These are phyloP conservation scores for Pichia sp. DNA, from an alignment of 1,139 yeast genomes.

Conservation along the genomic window DNA sequence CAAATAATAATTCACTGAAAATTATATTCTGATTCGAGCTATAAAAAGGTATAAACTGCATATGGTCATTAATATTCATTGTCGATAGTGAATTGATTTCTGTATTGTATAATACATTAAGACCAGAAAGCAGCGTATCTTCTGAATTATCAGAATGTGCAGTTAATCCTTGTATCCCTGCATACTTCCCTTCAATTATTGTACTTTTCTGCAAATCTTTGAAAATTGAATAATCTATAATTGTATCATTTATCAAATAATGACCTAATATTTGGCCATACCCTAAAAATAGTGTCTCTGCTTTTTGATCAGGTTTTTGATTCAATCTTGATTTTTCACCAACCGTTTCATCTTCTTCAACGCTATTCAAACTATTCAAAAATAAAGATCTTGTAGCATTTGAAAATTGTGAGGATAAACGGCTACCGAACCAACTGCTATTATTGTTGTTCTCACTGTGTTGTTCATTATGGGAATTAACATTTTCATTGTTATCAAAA, in stretches of 20 bases:
- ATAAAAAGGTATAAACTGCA: conserved; percentile 57
- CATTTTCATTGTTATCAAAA: conserved; percentile 8
- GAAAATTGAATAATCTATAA: conserved; percentile 40
- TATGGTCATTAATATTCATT: conserved; percentile 16
- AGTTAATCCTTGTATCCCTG: conserved; percentile 49
- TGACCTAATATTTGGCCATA: conserved; percentile 72
- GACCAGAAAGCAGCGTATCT: conserved; percentile 24
- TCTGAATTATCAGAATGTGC: conserved; percentile 19
- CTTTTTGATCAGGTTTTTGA: conserved; percentile 16
- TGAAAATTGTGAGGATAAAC: conserved; percentile 38
- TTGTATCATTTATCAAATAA: conserved; percentile 54
- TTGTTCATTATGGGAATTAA: neutral
- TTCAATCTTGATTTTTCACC: neutral
- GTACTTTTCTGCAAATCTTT: conserved; percentile 40
- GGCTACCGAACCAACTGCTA: conserved; percentile 32
- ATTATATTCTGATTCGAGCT: conserved; percentile 71
- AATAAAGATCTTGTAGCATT: conserved; percentile 36
- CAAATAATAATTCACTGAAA: conserved; percentile 59
- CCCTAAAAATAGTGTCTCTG: conserved; percentile 50
- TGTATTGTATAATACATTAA: conserved; percentile 25
- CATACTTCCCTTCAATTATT: conserved; percentile 55
- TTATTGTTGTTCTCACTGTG: conserved; percentile 15
- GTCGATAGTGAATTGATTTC: conserved; percentile 17
- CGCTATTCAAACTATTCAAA: conserved; percentile 29
- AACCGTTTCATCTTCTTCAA: conserved; percentile 17